phyloP scores from a whole-genome alignment of 139 green algal species.

The Picochlorum sp. region DNA sequence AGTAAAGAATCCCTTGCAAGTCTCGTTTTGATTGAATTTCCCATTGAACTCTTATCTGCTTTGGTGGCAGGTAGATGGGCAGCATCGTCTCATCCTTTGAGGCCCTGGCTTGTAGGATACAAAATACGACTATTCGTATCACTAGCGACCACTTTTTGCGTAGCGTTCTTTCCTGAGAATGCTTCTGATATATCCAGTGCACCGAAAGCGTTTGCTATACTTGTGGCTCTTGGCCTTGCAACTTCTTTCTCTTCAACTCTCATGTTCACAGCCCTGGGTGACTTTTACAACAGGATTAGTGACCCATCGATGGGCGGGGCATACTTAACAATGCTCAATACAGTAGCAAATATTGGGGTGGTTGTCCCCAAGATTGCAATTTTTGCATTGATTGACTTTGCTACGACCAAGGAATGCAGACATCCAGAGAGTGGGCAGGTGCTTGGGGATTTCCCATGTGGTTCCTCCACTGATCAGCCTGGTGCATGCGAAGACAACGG shows the following conservation, averaged over 20 bases:
- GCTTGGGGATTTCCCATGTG: not conserved
- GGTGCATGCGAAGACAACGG: not conserved
- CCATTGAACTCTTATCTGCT: conserved; percentile 67
- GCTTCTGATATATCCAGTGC: conserved; percentile 29
- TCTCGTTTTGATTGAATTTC: conserved; percentile 69
- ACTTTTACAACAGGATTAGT: conserved; percentile 66
- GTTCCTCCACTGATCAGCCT: not conserved
- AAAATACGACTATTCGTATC: conserved; percentile 34
- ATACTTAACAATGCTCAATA: conserved; percentile 94
- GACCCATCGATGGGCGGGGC: conserved; percentile 69
- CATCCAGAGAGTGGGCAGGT: not conserved
- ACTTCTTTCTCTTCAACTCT: conserved; percentile 70
- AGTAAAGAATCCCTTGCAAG: conserved; percentile 68
- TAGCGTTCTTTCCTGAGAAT: conserved; percentile 19
- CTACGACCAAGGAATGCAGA: conserved; percentile 16
- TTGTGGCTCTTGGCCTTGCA: conserved; percentile 41
- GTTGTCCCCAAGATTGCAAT: conserved; percentile 61
- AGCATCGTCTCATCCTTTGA: conserved; percentile 31
- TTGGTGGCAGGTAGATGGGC: conserved; percentile 68
- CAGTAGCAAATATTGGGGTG: conserved; percentile 84
- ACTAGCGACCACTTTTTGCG: conserved; percentile 23
- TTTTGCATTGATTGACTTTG: conserved; percentile 44
- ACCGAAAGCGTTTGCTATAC: conserved; percentile 28
- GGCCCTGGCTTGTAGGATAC: conserved; percentile 61
- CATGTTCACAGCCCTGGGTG: conserved; percentile 79